A percentile compares a stretch with the other conserved stretches of the same genome.
Conservation (phyloP, 352 stramenopile genomes). For the Phytophthora citrophthora region DNA sequence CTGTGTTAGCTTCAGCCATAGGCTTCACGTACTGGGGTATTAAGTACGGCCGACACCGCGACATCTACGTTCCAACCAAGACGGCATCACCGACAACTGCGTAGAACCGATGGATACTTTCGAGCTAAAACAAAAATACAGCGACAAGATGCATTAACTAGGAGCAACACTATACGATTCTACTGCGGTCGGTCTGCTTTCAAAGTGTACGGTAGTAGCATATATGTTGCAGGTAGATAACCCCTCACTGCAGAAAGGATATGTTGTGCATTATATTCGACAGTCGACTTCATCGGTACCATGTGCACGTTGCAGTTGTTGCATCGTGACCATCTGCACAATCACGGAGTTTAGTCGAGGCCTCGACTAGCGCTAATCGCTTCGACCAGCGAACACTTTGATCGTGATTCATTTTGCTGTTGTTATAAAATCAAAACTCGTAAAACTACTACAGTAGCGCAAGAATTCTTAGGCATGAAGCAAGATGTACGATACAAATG, state of each 20-base stretch:
- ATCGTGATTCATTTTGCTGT: no score
- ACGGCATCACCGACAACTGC: conserved; percentile 12
- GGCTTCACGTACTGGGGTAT: conserved; percentile 60
- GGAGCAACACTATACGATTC: no score
- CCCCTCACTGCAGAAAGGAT: no score
- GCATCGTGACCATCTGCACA: conserved; percentile 21
- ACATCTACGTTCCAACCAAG: conserved; percentile 35
- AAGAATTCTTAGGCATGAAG: neutral
- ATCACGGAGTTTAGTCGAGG: conserved; percentile 3
- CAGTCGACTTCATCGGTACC: conserved; percentile 18
- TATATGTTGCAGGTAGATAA: no score
- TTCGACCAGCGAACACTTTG: no score
- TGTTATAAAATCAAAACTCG: neutral
- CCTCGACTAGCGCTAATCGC: conserved; percentile 15
- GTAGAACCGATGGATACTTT: neutral
- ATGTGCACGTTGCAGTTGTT: conserved; percentile 10
- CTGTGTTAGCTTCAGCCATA: conserved; percentile 52
- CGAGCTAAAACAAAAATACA: no score
- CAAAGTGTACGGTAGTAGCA: no score
- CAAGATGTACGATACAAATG: neutral
- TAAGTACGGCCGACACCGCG: conserved; percentile 49
- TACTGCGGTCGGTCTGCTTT: no score
- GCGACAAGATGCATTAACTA: no score
- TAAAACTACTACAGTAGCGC: neutral
- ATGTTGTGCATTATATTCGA: conserved; percentile 23